These are phyloP conservation scores for Gonapodya sp. DNA, from an alignment of 192 early-diverging fungal genomes.

Conservation along the genomic window DNA sequence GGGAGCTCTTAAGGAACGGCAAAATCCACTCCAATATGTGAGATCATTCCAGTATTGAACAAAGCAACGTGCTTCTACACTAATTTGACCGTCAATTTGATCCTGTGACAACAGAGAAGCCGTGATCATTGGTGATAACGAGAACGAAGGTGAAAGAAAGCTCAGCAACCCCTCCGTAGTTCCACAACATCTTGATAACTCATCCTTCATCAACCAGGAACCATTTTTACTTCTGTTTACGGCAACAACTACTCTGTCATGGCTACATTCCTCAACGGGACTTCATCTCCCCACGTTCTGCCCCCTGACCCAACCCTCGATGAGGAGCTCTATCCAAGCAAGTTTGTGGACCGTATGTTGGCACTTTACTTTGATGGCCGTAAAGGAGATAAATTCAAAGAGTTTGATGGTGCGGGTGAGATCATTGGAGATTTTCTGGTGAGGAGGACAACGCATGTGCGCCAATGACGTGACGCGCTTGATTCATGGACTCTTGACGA, in stretches of 20 bases:
- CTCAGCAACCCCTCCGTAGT: no score
- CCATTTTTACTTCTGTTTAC: neutral
- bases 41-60: neutral
- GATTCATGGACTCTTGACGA: no score
- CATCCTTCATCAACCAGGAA: neutral
- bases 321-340: neutral
- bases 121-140: neutral
- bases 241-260: neutral
- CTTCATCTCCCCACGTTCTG: neutral
- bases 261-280: neutral
- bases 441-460: neutral
- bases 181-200: neutral
- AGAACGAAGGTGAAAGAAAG: neutral
- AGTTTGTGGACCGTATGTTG: neutral
- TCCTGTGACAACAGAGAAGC: neutral
- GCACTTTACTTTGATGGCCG: neutral
- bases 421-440: neutral
- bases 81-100: neutral
- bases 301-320: neutral
- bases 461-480: no score
- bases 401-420: neutral
- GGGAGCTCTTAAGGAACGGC: conserved; percentile 20
- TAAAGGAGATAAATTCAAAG: neutral
- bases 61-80: no score
- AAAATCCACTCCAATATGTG: conserved; percentile 15